Evolutionary conservation across 148 eudicot genomes (phyloP).

Genomic region (Simmondsia chinensis): DNA sequence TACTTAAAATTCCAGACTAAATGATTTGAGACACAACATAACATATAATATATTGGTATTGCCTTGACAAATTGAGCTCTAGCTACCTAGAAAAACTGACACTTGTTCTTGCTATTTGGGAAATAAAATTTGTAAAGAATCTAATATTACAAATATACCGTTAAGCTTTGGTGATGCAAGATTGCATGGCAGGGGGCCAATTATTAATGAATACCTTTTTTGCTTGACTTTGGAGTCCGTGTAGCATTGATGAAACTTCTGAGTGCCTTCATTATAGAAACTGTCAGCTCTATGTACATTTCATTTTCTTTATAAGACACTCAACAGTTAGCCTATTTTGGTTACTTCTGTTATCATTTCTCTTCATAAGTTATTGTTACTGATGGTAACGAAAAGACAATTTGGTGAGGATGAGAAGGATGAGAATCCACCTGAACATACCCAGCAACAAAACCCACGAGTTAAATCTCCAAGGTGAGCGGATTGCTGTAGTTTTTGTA

Average conservation of each 20-base stretch:
- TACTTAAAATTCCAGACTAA: too few relatives aligned
- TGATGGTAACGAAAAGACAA: constrained; percentile 55
- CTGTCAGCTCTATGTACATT: not conserved
- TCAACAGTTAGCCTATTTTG: constrained; percentile 8
- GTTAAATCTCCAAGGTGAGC: constrained; percentile 33
- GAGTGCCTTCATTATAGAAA: constrained; percentile 14
- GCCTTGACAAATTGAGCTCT: too few relatives aligned
- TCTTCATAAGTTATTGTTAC: constrained; percentile 3
- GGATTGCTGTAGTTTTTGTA: not conserved
- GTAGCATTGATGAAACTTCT: constrained; percentile 31
- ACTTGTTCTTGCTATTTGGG: too few relatives aligned
- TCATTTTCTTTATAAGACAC: constrained; percentile 5
- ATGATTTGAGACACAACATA: too few relatives aligned
- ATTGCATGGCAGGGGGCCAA: too few relatives aligned
- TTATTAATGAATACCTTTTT: too few relatives aligned
- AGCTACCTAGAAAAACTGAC: too few relatives aligned
- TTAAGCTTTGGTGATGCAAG: too few relatives aligned
- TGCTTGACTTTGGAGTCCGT: too few relatives aligned
- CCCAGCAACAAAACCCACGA: constrained; percentile 19
- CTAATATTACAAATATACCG: too few relatives aligned
- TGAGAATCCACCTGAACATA: constrained; percentile 16
- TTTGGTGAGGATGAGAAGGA: constrained; percentile 26
- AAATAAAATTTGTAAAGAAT: too few relatives aligned
- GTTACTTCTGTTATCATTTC: constrained; percentile 6
- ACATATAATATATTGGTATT: too few relatives aligned